Evolutionary conservation across 78 protist genomes (phyloP), one percentile per base, ranked within the genome.

Genomic region (Cavenderia fasciculata): DNA sequence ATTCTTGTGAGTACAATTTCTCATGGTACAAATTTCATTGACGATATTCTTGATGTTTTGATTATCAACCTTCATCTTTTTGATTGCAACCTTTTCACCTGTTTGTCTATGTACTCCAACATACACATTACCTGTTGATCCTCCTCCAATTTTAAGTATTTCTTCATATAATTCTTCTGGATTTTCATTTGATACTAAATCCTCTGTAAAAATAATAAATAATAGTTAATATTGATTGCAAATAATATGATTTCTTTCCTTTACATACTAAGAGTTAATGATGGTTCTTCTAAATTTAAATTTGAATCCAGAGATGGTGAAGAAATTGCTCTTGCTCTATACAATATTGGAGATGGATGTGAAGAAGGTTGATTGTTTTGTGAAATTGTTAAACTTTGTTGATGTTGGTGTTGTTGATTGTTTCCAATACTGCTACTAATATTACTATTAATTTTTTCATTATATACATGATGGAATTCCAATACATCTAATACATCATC

Each of bases 21-120:
- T 72, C 95, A 93, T 93, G 33, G 92, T 93, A 21, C 65, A 59
- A 33, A 93, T 93, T 62, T 93, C 95, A 47, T 74, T 86, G n/a
- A 78, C 68, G 2, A 86, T 65, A 23, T 70, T 77, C 68, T 84
- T 74, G 14, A 59, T 47, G 10, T 93, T 93, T 5, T 76, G 61
- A 34, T 72, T 59, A 25, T 71, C 92, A 0, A 93, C 75, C 16
- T 84, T 85, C 91, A 85, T 93, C 57, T 86, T 86, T 73, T 93
- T 93, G 16, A 93, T 86, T 16, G 95, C 95, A 4, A 93, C 93
- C n/a, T 75, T 85, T 23, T 69, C 73, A 8, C 63, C 40, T 6
- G 74, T 69, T 23, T n/a, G 36, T 21, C 23, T 3, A 43, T 68
- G 31, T 1, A 19, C 56, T 27, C 88, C 92, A 5, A 52, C 59